Base-by-base conservation (phyloP, 164 flowering plant genomes). In the Vitis labrusca region DNA sequence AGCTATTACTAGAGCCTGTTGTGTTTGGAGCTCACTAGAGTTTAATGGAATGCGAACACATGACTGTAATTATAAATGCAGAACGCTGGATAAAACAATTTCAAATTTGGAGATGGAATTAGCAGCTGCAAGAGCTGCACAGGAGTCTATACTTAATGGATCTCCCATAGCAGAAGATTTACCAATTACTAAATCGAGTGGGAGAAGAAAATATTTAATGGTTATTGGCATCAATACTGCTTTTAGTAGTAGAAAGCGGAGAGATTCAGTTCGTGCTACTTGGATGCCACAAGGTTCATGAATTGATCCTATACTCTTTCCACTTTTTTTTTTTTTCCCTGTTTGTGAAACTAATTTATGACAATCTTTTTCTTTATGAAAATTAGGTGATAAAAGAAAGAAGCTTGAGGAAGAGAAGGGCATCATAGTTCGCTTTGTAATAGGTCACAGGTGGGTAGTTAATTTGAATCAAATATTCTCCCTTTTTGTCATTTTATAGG, bases 371-470 rank as follows among this genome's bases (percentile, higher is more conserved):
- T 10, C 66, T 69, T 54, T 61, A 1, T 60, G 50, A 47, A 72
- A 75, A 68, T 23, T 67, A 92, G 98, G 94, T 66, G 96, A 87
- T 8, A 86, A 88, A 71, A 85, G 90, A 79, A 91, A 84, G 85
- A 90, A 80, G 83, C 86, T 95, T 71, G 99, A 94, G 76, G 93
- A 92, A 79, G 99, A 95, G 82, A 95, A 95, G 75, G 99, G 99
- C 68, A 91, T 95, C 66, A 75, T 95, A 37, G 74, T 87, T 69
- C 94, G 99, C 30, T 95, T 95, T 80, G 94, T 91, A 63, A 95
- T 95, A 68, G 98, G 98, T 71, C 99, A 95, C 86, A 89, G 99
- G 99, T 91, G 53, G 51, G 84, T 62, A 70, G 23, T 56, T 59
- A 17, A n/a, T 29, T 53, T 27, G 56, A 37, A 44, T 47, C 9